Evolutionary conservation across 768 basidiomycete genomes (phyloP), one percentile per base, ranked within the genome.

Genomic region (Boletus sp.): DNA sequence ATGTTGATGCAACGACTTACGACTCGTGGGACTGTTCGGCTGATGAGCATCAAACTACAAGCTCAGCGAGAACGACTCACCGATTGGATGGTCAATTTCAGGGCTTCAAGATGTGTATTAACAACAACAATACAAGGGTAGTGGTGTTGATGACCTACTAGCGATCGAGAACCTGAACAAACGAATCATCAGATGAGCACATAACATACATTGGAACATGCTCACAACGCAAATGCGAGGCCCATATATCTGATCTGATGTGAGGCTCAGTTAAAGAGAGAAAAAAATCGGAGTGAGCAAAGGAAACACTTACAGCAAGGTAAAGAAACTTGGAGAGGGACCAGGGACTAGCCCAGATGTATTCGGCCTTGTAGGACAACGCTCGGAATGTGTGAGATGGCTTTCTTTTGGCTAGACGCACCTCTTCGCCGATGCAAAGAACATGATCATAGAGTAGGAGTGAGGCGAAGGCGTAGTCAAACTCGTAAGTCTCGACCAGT

Each of bases 251-350:
- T 58, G 41, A 50, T 58, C 56, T 60, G 39, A 28, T 33, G 32
- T 17, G 15, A 29, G 35, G 35, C 1, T 41, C 18, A 47, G 45
- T 18, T 7, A n/a, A 29, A 33, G 32, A 29, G 18, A 15, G 14
- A n/a, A 10, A 17, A n/a, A 10, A 18, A 14, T 30, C 6, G 15
- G 17, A 30, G 5, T 35, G 10, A 50, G n/a, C 6, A 8, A 29
- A 15, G 4, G 41, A 15, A 39, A 58, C 5, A 1, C 47, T 42
- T 35, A 50, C 57, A 28, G 35, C 6, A 15, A 59, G 40, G 8
- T 59, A 59, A 17, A 59, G 57, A 33, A 53, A 0, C 35, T 46
- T 44, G 24, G 58, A 59, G 35, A 59, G 57, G 5, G 50, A 52
- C 58, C 50, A 59, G 4, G 50, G 1, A 42, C 46, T 35, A 18